Conservation (phyloP, 1,139 yeast genomes). For the Yamadazyma dushanensis region DNA sequence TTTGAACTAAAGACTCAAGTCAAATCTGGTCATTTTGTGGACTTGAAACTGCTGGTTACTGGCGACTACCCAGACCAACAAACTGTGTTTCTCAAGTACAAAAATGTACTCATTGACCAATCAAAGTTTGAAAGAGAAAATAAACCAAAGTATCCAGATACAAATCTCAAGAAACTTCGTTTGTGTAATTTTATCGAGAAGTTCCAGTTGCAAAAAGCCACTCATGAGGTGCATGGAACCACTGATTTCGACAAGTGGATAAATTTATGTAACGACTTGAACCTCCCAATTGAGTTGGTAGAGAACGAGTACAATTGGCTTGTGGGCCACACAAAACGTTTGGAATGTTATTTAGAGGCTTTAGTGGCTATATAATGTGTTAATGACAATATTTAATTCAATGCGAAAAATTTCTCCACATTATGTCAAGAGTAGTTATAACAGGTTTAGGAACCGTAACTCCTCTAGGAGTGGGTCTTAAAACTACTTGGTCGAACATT, state of each 20-base stretch:
- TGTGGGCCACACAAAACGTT: slow-evolving; percentile 44
- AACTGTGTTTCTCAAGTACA: slow-evolving; percentile 13
- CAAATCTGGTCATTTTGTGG: slow-evolving; percentile 26
- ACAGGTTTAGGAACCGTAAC: slow-evolving; percentile 88
- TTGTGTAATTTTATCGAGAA: slow-evolving; percentile 21
- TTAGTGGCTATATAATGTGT: background rate
- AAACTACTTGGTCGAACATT: slow-evolving; percentile 52
- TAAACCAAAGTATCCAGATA: slow-evolving; percentile 7
- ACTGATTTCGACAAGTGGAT: slow-evolving; percentile 33
- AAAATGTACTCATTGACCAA: slow-evolving; percentile 12
- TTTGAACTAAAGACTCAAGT: slow-evolving; percentile 34
- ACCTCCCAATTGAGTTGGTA: slow-evolving; percentile 24
- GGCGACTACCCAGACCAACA: slow-evolving; percentile 12
- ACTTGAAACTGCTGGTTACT: slow-evolving; percentile 21
- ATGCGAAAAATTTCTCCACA: slow-evolving; percentile 1
- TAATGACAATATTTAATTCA: too few species aligned
- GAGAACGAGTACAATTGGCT: slow-evolving; percentile 37
- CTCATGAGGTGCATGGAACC: slow-evolving; percentile 8
- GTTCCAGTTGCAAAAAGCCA: slow-evolving; percentile 3
- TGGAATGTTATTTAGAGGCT: slow-evolving; percentile 24
- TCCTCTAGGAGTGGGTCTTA: slow-evolving; percentile 78
- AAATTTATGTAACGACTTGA: slow-evolving; percentile 21
- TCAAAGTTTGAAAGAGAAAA: slow-evolving; percentile 12
- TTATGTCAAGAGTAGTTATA: slow-evolving; percentile 66
- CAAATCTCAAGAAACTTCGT: slow-evolving; percentile 20